Evolutionary conservation across 2,329 filamentous ascomycete genomes (phyloP).

Genomic region (Tolypocladium album): DNA sequence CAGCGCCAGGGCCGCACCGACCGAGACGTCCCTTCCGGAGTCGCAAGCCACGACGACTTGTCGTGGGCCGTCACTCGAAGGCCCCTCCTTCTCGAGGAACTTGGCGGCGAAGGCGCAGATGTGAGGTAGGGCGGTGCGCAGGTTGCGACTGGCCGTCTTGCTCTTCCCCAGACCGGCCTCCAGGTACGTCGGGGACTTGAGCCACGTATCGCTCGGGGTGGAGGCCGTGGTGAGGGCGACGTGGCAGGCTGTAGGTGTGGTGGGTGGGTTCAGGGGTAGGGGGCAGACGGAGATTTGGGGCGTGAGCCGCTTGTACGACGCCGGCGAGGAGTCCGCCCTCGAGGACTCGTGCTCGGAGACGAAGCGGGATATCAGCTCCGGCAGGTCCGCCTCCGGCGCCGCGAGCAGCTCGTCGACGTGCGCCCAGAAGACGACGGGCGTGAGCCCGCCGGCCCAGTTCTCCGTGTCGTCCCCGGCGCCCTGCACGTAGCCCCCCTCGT

Average conservation of each 20-base stretch:
- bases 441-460: slow-evolving; percentile 79
- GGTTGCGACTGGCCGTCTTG: slow-evolving; percentile 72
- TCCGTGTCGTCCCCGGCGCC: slow-evolving; percentile 93
- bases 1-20: slow-evolving; percentile 67
- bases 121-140: slow-evolving; percentile 59
- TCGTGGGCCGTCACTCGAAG: background rate
- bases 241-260: slow-evolving; percentile 18
- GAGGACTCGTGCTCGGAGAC: slow-evolving; percentile 18
- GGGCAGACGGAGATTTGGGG: slow-evolving; percentile 25
- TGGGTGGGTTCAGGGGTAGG: slow-evolving; percentile 13
- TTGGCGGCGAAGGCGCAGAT: slow-evolving; percentile 45
- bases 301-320: slow-evolving; percentile 17
- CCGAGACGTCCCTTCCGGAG: slow-evolving; percentile 68
- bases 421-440: slow-evolving; percentile 69
- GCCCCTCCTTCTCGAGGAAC: slow-evolving; percentile 17
- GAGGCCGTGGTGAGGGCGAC: slow-evolving; percentile 31
- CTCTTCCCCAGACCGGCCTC: slow-evolving; percentile 56
- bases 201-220: slow-evolving; percentile 32
- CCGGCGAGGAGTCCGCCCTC: background rate
- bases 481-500: slow-evolving; percentile 69
- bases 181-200: slow-evolving; percentile 26
- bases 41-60: slow-evolving; percentile 56
- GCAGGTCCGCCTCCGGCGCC: slow-evolving; percentile 54
- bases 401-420: slow-evolving; percentile 50
- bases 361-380: slow-evolving; percentile 35